phyloP scores from a whole-genome alignment of 352 stramenopile genomes.

The Globisporangium middletonii region DNA sequence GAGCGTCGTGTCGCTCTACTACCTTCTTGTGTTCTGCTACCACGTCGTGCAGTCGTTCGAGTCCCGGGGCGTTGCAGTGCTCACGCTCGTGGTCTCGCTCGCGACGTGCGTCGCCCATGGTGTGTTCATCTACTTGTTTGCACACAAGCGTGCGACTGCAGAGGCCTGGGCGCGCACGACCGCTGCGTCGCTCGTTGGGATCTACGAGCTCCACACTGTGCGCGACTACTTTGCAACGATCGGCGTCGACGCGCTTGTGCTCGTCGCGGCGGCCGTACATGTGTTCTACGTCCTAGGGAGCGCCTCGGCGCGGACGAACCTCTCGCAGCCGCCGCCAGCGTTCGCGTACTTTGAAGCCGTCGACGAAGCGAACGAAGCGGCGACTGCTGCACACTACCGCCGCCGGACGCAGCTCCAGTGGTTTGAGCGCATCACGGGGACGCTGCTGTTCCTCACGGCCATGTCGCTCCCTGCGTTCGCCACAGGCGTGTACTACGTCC shows the following conservation, averaged over 20 bases:
- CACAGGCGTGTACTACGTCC: slow-evolving; percentile 50
- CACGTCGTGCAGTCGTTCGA: slow-evolving; percentile 61
- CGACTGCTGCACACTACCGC: slow-evolving; percentile 15
- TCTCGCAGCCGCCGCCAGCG: slow-evolving; percentile 7
- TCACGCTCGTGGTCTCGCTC: slow-evolving; percentile 42
- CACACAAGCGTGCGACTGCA: slow-evolving; percentile 7
- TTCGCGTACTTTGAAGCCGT: slow-evolving; percentile 65
- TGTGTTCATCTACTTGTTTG: slow-evolving; percentile 22
- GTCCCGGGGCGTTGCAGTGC: slow-evolving; percentile 33
- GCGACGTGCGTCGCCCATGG: slow-evolving; percentile 38
- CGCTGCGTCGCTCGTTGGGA: slow-evolving; percentile 36
- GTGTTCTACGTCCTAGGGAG: slow-evolving; percentile 54
- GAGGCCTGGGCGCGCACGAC: slow-evolving; percentile 12
- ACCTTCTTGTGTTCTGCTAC: slow-evolving; percentile 64
- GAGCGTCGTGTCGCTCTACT: slow-evolving; percentile 57
- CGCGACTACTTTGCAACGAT: slow-evolving; percentile 40
- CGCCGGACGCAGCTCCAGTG: slow-evolving; percentile 21
- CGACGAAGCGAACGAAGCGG: slow-evolving; percentile 17
- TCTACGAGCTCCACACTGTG: slow-evolving; percentile 27
- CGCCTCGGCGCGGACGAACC: slow-evolving; percentile 15
- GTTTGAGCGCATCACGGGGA: slow-evolving; percentile 38
- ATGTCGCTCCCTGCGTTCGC: slow-evolving; percentile 53
- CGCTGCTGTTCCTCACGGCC: slow-evolving; percentile 57
- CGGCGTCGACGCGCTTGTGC: slow-evolving; percentile 53
- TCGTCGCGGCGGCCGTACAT: slow-evolving; percentile 47